These are phyloP conservation scores for Colletotrichum trifolii DNA, from an alignment of 2,329 filamentous ascomycete genomes.

Conservation along the genomic window DNA sequence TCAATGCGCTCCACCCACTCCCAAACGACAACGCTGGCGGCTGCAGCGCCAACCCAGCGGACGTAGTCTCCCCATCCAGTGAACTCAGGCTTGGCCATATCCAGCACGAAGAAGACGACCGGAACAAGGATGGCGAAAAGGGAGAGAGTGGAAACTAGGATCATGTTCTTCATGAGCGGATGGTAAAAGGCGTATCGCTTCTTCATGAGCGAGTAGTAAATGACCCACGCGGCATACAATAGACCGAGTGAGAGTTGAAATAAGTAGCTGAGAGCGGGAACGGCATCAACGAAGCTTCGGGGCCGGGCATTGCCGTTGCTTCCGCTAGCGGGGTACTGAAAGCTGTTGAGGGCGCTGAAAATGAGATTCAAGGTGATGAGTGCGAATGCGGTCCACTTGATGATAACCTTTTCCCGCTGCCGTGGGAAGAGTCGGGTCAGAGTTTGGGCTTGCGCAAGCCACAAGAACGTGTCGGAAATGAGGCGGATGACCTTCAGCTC, in stretches of 20 bases:
- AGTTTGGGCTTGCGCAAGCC: conserved; percentile 97
- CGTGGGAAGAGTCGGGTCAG: conserved; percentile 94
- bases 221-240: conserved; percentile 91
- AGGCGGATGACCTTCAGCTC: conserved; percentile 91
- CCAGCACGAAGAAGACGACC: conserved; percentile 91
- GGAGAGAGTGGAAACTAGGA: conserved; percentile 81
- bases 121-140: conserved; percentile 86
- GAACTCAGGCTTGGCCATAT: conserved; percentile 86
- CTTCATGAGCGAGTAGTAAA: conserved; percentile 94
- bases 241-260: conserved; percentile 89
- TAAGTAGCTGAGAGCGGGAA: conserved; percentile 90
- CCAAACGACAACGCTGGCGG: conserved; percentile 96
- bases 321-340: conserved; percentile 66
- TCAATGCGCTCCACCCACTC: conserved; percentile 98
- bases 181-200: conserved; percentile 92
- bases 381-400: conserved; percentile 98
- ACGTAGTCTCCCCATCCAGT: conserved; percentile 96
- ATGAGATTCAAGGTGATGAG: conserved; percentile 91
- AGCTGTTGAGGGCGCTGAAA: conserved; percentile 93
- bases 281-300: conserved; percentile 84
- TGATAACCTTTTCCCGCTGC: conserved; percentile 96
- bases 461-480: conserved; percentile 95
- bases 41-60: conserved; percentile 93
- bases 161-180: conserved; percentile 89
- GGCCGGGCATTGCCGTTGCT: conserved; percentile 69